A percentile compares a stretch with the other conserved stretches of the same genome.
Conservation (phyloP, 2,329 filamentous ascomycete genomes). For the Sporothrix inflata region DNA sequence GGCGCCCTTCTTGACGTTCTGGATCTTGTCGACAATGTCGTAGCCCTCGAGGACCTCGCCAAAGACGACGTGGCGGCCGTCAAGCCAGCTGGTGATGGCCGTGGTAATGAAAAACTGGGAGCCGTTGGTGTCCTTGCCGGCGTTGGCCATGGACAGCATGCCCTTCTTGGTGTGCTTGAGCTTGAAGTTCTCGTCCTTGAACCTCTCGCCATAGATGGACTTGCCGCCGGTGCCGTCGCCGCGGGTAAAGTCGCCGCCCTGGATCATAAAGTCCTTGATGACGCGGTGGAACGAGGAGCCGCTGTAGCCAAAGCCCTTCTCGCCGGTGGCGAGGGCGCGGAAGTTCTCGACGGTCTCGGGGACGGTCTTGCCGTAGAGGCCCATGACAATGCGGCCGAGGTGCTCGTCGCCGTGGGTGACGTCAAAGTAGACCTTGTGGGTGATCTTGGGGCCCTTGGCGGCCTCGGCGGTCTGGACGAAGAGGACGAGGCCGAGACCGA, state of each 20-base stretch:
- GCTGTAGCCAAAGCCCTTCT: conserved; percentile 84
- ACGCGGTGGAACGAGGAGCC: conserved; percentile 86
- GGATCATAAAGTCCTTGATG: conserved; percentile 91
- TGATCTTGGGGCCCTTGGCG: conserved; percentile 90
- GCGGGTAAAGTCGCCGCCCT: conserved; percentile 86
- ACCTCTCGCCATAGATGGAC: conserved; percentile 85
- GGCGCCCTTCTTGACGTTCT: conserved; percentile 66
- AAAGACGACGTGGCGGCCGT: conserved; percentile 84
- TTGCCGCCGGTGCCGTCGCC: conserved; percentile 83
- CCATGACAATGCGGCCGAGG: conserved; percentile 76
- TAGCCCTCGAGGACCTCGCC: conserved; percentile 87
- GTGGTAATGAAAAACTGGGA: conserved; percentile 93
- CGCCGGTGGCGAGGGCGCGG: conserved; percentile 78
- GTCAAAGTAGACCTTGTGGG: conserved; percentile 91
- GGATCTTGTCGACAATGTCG: conserved; percentile 77
- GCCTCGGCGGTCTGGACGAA: conserved; percentile 75
- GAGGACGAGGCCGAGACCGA: conserved; percentile 74
- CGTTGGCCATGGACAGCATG: conserved; percentile 82
- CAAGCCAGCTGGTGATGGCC: conserved; percentile 79
- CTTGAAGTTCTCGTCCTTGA: conserved; percentile 93
- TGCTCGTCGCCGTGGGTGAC: conserved; percentile 74
- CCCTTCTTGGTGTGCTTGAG: conserved; percentile 88
- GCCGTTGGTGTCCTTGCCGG: conserved; percentile 83
- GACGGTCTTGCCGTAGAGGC: conserved; percentile 85
- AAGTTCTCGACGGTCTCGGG: conserved; percentile 76